Percentiles rank a stretch among this genome's conserved stretches.
Evolutionary conservation across 1,139 yeast genomes (phyloP).

Genomic region (Meyerozyma smithsonii): DNA sequence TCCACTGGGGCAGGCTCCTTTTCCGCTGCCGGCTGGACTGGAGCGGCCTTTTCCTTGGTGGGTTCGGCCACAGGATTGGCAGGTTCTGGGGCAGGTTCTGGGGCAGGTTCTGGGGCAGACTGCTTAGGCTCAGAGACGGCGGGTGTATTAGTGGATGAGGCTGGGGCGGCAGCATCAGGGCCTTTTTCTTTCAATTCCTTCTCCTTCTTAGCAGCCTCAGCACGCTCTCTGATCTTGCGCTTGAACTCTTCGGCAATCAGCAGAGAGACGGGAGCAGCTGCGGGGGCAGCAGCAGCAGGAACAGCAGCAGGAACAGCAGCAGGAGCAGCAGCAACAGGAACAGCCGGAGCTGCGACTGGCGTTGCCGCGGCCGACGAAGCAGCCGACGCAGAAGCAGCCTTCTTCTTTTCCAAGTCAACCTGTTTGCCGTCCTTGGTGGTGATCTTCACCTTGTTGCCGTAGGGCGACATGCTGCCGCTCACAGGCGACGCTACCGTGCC

Average conservation of each 20-base stretch:
- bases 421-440: constrained; percentile 47
- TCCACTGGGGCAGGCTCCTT: constrained; percentile 5
- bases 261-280: constrained; percentile 6
- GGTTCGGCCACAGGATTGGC: too few species aligned
- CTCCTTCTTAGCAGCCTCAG: constrained; percentile 15
- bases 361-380: constrained; percentile 5
- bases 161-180: constrained; percentile 7
- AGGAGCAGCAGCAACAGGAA: constrained; percentile 3
- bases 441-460: constrained; percentile 24
- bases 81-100: too few species aligned
- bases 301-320: constrained; percentile 12
- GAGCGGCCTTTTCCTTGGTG: constrained; percentile 6
- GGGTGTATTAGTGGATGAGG: constrained; percentile 3
- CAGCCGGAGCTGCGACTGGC: constrained; percentile 10
- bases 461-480: constrained; percentile 3
- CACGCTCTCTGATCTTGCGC: constrained; percentile 20
- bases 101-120: too few species aligned
- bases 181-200: constrained; percentile 7
- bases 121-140: too few species aligned
- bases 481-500: constrained; percentile 9
- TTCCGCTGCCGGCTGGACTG: constrained; percentile 6
- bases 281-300: constrained; percentile 7
- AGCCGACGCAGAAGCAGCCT: constrained; percentile 18
- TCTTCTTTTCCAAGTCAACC: constrained; percentile 42
- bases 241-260: constrained; percentile 21